Conservation (phyloP, 2,329 filamentous ascomycete genomes). For the Dendrostoma leiphaemia region DNA sequence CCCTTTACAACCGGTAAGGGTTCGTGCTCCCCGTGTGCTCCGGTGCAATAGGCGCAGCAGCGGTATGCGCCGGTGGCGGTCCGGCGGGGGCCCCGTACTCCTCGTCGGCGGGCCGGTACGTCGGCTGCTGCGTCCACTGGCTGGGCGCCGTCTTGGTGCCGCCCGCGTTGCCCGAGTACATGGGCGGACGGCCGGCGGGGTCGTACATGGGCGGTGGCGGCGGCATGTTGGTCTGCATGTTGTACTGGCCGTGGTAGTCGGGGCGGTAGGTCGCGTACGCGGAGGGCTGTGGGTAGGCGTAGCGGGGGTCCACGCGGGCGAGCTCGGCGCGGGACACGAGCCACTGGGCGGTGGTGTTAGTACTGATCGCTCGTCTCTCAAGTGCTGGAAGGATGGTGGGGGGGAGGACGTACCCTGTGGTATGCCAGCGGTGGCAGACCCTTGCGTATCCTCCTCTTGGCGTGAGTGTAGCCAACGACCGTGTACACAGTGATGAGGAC, state of each 20-base stretch:
- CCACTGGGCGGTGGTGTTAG: conserved; percentile 37
- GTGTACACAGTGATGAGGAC: conserved; percentile 59
- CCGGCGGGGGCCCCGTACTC: conserved; percentile 46
- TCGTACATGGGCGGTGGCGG: conserved; percentile 59
- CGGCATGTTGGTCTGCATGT: conserved; percentile 53
- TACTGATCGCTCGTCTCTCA: neutral
- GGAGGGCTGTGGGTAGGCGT: conserved; percentile 41
- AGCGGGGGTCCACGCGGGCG: conserved; percentile 47
- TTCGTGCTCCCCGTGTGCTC: conserved; percentile 22
- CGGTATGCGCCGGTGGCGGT: conserved; percentile 40
- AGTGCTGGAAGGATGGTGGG: neutral
- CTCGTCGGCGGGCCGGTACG: conserved; percentile 19
- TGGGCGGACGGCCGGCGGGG: conserved; percentile 48
- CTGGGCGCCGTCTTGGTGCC: conserved; percentile 53
- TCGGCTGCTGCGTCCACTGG: conserved; percentile 33
- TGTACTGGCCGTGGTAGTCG: conserved; percentile 33
- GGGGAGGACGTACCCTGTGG: conserved; percentile 56
- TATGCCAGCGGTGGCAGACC: conserved; percentile 66
- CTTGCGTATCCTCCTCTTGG: conserved; percentile 62
- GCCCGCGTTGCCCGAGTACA: conserved; percentile 51
- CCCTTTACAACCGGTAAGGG: conserved; percentile 20
- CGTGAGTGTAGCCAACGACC: conserved; percentile 68
- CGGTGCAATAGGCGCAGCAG: conserved; percentile 17
- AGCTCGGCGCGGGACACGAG: conserved; percentile 47
- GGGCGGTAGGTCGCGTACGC: conserved; percentile 42